A percentile compares a stretch with the other conserved stretches of the same genome.
phyloP scores from a whole-genome alignment of 257 asterid genomes.

The Solanum chiquidenum region DNA sequence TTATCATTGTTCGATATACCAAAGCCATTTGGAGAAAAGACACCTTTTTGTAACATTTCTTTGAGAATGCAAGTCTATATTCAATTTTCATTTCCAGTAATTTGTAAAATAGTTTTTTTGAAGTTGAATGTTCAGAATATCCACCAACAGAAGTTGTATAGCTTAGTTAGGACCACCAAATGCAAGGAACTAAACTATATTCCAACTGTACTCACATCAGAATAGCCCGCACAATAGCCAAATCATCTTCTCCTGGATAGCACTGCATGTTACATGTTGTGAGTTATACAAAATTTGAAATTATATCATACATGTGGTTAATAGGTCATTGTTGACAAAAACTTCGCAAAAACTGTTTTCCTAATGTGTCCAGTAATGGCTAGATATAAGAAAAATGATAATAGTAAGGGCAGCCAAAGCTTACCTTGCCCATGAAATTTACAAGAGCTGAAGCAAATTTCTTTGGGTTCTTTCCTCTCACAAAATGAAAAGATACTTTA shows the following conservation, averaged over 20 bases:
- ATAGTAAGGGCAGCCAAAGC: neutral
- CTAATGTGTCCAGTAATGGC: neutral
- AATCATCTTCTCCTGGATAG: constrained; percentile 96
- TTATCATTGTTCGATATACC: neutral
- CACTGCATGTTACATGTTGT: constrained; percentile 48
- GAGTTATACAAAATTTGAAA: neutral
- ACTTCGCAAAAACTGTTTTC: neutral
- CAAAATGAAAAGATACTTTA: constrained; percentile 78
- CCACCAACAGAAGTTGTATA: neutral
- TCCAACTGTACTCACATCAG: constrained; percentile 60
- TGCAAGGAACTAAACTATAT: neutral
- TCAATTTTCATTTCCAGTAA: neutral
- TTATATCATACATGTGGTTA: neutral
- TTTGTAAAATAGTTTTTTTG: neutral
- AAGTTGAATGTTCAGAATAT: neutral
- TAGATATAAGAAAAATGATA: neutral
- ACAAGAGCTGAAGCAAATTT: constrained; percentile 78
- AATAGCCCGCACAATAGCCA: constrained; percentile 79
- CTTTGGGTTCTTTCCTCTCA: constrained; percentile 76
- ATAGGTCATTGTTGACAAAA: neutral
- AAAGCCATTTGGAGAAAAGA: neutral
- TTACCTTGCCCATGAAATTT: constrained; percentile 94
- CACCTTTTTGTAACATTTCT: neutral
- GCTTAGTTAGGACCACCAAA: neutral
- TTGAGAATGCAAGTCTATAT: neutral